Percentiles rank a stretch among this genome's conserved stretches.
Conservation (phyloP, 805 yeast genomes). For the Tetrapisispora nanseiensis region DNA sequence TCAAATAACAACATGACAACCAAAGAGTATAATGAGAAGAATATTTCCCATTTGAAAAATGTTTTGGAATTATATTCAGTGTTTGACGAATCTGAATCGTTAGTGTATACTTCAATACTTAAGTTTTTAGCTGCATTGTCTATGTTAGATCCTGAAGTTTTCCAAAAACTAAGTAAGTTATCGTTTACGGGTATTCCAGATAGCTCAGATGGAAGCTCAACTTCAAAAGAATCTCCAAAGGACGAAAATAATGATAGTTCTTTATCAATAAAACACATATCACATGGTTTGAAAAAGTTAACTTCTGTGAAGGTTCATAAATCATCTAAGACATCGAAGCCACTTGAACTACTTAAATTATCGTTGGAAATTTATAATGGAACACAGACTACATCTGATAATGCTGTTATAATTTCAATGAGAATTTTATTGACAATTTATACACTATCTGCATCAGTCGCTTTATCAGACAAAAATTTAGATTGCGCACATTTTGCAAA, state of each 20-base stretch:
- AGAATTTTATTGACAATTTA: constrained; percentile 14
- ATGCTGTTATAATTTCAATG: constrained; percentile 18
- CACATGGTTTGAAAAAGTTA: constrained; percentile 22
- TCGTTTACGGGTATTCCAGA: constrained; percentile 16
- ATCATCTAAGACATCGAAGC: constrained; percentile 15
- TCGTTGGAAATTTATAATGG: constrained; percentile 22
- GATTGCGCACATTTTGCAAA: constrained; percentile 16
- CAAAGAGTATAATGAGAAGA: not conserved
- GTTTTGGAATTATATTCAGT: constrained; percentile 19
- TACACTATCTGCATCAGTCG: constrained; percentile 16
- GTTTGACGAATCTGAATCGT: constrained; percentile 20
- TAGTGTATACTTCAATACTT: constrained; percentile 21
- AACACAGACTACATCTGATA: constrained; percentile 16
- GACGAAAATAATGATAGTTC: constrained; percentile 9
- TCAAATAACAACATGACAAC: not conserved
- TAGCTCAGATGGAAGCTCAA: not conserved
- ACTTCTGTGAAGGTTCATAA: constrained; percentile 8
- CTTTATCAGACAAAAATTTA: constrained; percentile 8
- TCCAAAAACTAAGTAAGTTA: constrained; percentile 16
- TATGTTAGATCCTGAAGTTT: constrained; percentile 21
- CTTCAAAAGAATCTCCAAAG: not conserved
- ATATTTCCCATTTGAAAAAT: constrained; percentile 8
- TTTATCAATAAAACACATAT: constrained; percentile 10
- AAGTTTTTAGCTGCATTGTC: constrained; percentile 19
- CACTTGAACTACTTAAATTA: constrained; percentile 12